phyloP scores from a whole-genome alignment of 305 asterid genomes.

The Striga hermonthica region DNA sequence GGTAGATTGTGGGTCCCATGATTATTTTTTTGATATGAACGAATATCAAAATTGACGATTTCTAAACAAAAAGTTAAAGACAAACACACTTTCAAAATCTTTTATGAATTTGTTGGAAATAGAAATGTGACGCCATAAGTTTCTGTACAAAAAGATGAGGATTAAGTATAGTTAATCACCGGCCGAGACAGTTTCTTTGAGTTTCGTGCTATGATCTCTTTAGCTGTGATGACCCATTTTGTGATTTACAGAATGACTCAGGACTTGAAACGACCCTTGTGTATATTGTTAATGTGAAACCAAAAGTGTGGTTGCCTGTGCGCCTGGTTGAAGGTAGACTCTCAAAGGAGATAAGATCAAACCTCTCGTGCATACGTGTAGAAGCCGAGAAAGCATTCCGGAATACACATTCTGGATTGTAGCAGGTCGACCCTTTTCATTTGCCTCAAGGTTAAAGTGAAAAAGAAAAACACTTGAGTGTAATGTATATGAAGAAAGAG shows the following conservation, averaged over 20 bases:
- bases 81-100: too few species aligned
- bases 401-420: slow-evolving; percentile 31
- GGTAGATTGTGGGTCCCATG: too few species aligned
- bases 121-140: background rate
- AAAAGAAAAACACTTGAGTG: background rate
- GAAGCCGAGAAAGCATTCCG: slow-evolving; percentile 58
- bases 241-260: slow-evolving; percentile 35
- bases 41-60: too few species aligned
- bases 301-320: slow-evolving; percentile 84
- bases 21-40: too few species aligned
- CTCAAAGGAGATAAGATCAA: slow-evolving; percentile 58
- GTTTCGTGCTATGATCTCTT: slow-evolving; percentile 19
- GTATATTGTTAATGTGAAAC: slow-evolving; percentile 67
- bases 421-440: slow-evolving; percentile 28
- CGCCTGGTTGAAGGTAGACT: slow-evolving; percentile 71
- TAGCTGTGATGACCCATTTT: slow-evolving; percentile 32
- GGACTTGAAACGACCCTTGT: slow-evolving; percentile 53
- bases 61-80: too few species aligned
- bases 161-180: background rate
- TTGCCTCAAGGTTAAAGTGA: slow-evolving; percentile 22
- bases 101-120: too few species aligned
- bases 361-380: slow-evolving; percentile 55
- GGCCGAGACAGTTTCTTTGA: slow-evolving; percentile 7
- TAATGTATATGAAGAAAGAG: background rate
- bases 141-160: slow-evolving; percentile 6